A percentile compares a stretch with the other conserved stretches of the same genome.
These are phyloP conservation scores for Fusarium xylarioides DNA, from an alignment of 2,329 filamentous ascomycete genomes.

Conservation along the genomic window DNA sequence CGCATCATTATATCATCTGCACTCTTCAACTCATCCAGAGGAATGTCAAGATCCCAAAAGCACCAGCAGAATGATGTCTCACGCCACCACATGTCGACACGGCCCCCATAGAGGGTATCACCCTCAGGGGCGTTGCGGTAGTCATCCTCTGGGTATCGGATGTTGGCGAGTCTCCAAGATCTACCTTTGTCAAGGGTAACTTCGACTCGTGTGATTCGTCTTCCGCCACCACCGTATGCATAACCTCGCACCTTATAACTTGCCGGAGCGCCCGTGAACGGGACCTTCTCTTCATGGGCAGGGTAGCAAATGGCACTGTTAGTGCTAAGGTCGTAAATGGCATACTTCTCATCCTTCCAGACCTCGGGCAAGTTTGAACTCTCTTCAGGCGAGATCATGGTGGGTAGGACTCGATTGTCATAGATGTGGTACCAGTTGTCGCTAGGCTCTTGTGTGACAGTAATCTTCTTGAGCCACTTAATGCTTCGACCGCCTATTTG, in stretches of 20 bases:
- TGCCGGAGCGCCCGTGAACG: conserved; percentile 56
- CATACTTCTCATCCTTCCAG: conserved; percentile 91
- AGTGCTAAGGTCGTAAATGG: conserved; percentile 89
- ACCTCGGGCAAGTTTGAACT: conserved; percentile 76
- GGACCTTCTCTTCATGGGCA: conserved; percentile 76
- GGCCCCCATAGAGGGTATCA: conserved; percentile 76
- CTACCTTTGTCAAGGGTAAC: conserved; percentile 84
- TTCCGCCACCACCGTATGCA: conserved; percentile 88
- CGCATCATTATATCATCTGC: conserved; percentile 81
- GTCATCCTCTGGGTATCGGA: conserved; percentile 85
- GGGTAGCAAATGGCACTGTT: conserved; percentile 87
- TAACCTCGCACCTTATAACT: conserved; percentile 80
- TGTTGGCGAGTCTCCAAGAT: conserved; percentile 79
- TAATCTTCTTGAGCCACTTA: conserved; percentile 88
- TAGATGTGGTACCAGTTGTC: conserved; percentile 97
- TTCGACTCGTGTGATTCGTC: conserved; percentile 83
- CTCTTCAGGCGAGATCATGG: conserved; percentile 83
- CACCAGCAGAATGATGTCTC: conserved; percentile 91
- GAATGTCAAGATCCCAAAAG: conserved; percentile 82
- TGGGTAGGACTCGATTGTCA: conserved; percentile 90
- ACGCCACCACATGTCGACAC: conserved; percentile 81
- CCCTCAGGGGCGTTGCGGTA: conserved; percentile 72
- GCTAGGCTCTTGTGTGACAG: conserved; percentile 80
- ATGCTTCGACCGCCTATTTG: conserved; percentile 93
- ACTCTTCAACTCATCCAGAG: conserved; percentile 66